A percentile compares a stretch with the other conserved stretches of the same genome.
Evolutionary conservation across 768 basidiomycete genomes (phyloP).

Genomic region (Steccherinum ochraceum): DNA sequence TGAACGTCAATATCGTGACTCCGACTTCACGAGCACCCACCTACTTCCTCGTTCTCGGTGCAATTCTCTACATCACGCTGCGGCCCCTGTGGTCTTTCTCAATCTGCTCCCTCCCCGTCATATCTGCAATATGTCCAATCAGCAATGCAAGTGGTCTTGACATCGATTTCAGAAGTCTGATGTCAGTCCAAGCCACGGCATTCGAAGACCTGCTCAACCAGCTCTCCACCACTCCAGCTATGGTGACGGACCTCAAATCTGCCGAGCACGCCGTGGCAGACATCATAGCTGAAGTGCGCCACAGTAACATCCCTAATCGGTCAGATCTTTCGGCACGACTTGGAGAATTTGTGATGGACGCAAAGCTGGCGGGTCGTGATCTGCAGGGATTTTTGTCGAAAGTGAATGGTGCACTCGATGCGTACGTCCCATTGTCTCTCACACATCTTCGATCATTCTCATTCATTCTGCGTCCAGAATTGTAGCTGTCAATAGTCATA

Average conservation of each 20-base stretch:
- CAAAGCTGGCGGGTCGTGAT: background rate
- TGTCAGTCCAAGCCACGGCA: background rate
- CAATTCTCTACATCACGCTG: no score
- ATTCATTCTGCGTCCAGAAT: no score
- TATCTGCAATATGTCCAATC: no score
- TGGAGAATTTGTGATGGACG: background rate
- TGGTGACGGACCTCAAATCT: background rate
- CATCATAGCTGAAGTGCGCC: background rate
- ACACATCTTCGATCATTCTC: no score
- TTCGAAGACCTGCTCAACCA: background rate
- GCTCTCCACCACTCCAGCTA: background rate
- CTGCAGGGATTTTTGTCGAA: background rate
- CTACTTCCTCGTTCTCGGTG: no score
- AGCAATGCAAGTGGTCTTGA: no score
- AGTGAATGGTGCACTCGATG: background rate
- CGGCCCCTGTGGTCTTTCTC: no score
- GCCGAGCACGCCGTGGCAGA: background rate
- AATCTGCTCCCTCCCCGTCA: no score
- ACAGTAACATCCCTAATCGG: background rate
- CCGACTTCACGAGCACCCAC: no score
- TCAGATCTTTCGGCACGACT: background rate
- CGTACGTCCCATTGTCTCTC: no score
- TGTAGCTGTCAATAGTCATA: background rate
- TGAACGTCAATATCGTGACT: no score
- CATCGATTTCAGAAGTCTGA: background rate